These are phyloP conservation scores for Aspergillus nomiae DNA, from an alignment of 2,329 filamentous ascomycete species.

Conservation along the genomic window DNA sequence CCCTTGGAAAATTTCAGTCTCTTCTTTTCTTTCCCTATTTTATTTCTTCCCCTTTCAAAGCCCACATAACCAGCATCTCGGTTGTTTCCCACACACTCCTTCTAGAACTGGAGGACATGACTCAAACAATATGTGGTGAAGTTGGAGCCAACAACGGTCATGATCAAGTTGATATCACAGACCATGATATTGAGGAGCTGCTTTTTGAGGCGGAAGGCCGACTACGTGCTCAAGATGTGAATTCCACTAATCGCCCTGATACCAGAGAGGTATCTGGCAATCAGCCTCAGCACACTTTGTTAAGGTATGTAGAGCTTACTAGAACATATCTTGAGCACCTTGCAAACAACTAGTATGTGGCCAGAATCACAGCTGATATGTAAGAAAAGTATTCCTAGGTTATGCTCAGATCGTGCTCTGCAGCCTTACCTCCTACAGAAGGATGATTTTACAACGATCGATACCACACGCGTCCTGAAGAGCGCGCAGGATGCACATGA, in stretches of 20 bases:
- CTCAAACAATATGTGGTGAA: constrained; percentile 3
- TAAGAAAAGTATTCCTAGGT: constrained; percentile 50
- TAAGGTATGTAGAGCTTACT: constrained; percentile 17
- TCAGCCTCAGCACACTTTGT: neutral
- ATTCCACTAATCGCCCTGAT: neutral
- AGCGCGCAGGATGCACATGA: constrained; percentile 20
- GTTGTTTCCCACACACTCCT: constrained; percentile 4
- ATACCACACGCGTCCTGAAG: constrained; percentile 53
- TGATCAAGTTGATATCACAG: constrained; percentile 53
- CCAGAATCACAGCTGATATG: neutral
- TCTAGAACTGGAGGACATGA: constrained; percentile 4
- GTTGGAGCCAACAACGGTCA: neutral
- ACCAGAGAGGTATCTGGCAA: neutral
- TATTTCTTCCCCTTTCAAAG: neutral
- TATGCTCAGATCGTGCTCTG: constrained; percentile 50
- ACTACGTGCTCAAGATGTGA: constrained; percentile 40
- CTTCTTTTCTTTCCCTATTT: neutral
- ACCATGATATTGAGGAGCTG: constrained; percentile 65
- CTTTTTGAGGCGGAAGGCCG: constrained; percentile 65
- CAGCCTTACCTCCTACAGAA: constrained; percentile 58
- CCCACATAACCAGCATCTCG: too few species aligned
- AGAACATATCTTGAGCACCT: too few species aligned
- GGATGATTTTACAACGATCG: constrained; percentile 55
- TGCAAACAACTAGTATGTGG: neutral
- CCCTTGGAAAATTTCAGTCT: neutral